Evolutionary conservation across 768 basidiomycete genomes (phyloP), one percentile per base, ranked within the genome.

Genomic region (Agrocybe pediades): DNA sequence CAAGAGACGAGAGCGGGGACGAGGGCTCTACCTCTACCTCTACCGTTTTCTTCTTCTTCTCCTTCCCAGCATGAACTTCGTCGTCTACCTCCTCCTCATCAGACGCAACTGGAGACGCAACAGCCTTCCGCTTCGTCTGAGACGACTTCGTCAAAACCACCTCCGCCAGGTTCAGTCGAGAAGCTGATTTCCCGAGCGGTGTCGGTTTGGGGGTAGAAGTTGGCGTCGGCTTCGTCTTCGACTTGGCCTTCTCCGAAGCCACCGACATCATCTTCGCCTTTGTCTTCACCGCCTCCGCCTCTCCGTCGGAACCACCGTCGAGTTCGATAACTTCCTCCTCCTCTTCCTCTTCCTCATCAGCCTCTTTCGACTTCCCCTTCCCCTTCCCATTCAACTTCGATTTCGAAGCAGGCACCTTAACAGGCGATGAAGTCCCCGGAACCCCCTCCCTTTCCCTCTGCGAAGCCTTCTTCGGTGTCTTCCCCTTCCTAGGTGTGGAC

Each of bases 311-410:
- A 7, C 40, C 23, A 27, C 41, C 47, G 17, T 50, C 46, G 17
- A 50, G 39, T 36, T 54, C 52, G 4, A 52, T 46, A 19, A 58
- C 58, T 0, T 53, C 53, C 33, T 60, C 51, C 47, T 53, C 54
- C 51, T 66, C 40, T 26, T 42, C 40, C 7, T 47, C 52, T 11
- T 47, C 40, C 15, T 49, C 48, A 2, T 53, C 29, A 9, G 8
- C 51, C 43, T 5, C 25, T 54, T 7, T 49, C 50, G 19, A 53
- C 46, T n/a, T 51, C 51, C 17, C 47, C 49, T 2, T 53, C 53
- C 46, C 46, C 55, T 49, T 58, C 62, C 42, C 42, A 49, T 13
- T 56, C 54, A 41, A 43, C 6, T 30, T 6, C 29, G 6, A 7
- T 30, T 6, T 30, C 29, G 29, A 30, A 13, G 33, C 3, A 11